Percentiles rank a stretch among this genome's conserved stretches.
Conservation (phyloP, 805 yeast species). For the Kluyveromyces aestuarii region DNA sequence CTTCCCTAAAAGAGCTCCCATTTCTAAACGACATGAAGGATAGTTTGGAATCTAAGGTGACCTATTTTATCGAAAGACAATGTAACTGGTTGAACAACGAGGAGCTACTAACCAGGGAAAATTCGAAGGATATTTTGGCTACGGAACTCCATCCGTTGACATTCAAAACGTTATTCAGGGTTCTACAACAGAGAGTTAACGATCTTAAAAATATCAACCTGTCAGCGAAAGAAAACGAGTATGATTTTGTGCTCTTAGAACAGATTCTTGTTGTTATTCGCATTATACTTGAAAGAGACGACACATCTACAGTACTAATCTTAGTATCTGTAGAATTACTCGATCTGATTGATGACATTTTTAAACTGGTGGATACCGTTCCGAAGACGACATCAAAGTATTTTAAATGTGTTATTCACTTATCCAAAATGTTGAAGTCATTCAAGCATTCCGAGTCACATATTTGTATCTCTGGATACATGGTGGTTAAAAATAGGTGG, state of each 20-base stretch:
- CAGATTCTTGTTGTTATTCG: slow-evolving; percentile 41
- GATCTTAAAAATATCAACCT: slow-evolving; percentile 22
- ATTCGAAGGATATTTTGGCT: slow-evolving; percentile 62
- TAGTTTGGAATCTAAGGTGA: slow-evolving; percentile 31
- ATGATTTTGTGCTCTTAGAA: slow-evolving; percentile 35
- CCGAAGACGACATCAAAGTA: slow-evolving; percentile 18
- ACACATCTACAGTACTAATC: slow-evolving; percentile 24
- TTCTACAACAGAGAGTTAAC: slow-evolving; percentile 33
- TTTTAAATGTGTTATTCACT: slow-evolving; percentile 25
- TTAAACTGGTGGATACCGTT: slow-evolving; percentile 19
- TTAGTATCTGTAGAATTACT: slow-evolving; percentile 29
- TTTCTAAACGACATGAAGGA: slow-evolving; percentile 16
- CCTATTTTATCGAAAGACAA: slow-evolving; percentile 43
- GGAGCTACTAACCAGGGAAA: slow-evolving; percentile 52
- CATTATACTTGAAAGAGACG: slow-evolving; percentile 28
- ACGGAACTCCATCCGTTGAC: slow-evolving; percentile 54
- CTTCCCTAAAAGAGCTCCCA: slow-evolving; percentile 3
- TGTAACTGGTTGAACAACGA: slow-evolving; percentile 39
- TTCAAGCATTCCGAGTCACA: slow-evolving; percentile 21
- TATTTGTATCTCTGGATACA: slow-evolving; percentile 34
- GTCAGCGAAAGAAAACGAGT: slow-evolving; percentile 14
- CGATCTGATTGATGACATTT: slow-evolving; percentile 26
- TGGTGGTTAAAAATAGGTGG: slow-evolving; percentile 37
- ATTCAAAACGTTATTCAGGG: slow-evolving; percentile 39
- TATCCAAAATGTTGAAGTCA: slow-evolving; percentile 27